Base-by-base conservation (phyloP, 2,329 filamentous ascomycete species). In the Rhexocercosporidium sp. region DNA sequence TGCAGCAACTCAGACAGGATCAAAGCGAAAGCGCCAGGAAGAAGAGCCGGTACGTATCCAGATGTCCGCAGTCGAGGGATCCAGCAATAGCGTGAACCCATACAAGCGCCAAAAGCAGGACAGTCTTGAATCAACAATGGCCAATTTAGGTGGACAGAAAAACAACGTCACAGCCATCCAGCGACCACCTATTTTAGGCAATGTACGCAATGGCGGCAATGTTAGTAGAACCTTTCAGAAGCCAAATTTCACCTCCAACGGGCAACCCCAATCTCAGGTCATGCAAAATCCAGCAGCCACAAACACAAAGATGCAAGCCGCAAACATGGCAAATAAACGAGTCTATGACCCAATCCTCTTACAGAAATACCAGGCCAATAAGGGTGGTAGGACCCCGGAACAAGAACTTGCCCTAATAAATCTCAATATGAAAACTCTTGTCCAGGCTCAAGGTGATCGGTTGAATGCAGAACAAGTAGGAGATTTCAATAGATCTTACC, bases 21-120 rank as follows among this genome's bases (percentile, higher is more conserved):
- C 9, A 25, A 57, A 57, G 54, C 54, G 54, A 12, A 57, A 57
- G 20, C n/a, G 14, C 54, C 31, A 57, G 6, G 34, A 56, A n/a
- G 51, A 57, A 39, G 54, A 27, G 20, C 34, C 20, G 14, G 31
- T 5, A 25, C 34, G n/a, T 8, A 27, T 22, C 1, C 31, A 25
- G 20, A 18, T 41, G 34, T 57, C 54, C 9, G n/a, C 20, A 1
- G 7, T 7, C 25, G 54, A 9, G 8, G 12, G 22, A n/a, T 12
- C 11, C 12, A 57, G 34, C 54, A 57, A 57, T 20, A 20, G 8
- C 22, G 27, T 34, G 9, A 57, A 16, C 20, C 54, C 20, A 12
- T 3, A 37, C 20, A 57, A 57, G 20, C 54, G 54, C 12, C 54
- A 57, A 18, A 57, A 57, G 54, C 34, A 37, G 20, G 34, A 57